These are phyloP conservation scores for Prunus armeniaca DNA, from an alignment of 306 rosid genomes.

Conservation along the genomic window DNA sequence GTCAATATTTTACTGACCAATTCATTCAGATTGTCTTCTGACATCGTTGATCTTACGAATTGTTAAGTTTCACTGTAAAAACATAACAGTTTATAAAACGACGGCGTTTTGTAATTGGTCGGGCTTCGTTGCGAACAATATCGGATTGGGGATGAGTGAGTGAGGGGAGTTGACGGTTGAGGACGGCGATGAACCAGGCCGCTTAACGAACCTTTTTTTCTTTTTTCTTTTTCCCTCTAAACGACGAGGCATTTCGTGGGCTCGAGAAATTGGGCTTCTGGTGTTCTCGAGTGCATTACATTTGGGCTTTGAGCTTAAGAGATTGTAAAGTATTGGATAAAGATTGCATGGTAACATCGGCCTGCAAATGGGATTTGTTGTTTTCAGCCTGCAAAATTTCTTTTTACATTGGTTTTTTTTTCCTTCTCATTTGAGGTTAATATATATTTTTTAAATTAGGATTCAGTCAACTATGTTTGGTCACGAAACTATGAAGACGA, in stretches of 20 bases:
- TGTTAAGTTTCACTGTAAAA: constrained; percentile 25
- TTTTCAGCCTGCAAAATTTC: no score
- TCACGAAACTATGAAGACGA: no score
- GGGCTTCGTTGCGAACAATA: constrained; percentile 12
- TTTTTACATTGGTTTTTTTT: no score
- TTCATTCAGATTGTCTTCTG: constrained; percentile 39
- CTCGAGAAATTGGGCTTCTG: not conserved
- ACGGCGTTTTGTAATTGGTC: constrained; percentile 16
- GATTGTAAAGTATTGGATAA: no score
- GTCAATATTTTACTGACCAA: constrained; percentile 34
- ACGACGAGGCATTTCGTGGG: not conserved
- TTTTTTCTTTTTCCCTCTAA: not conserved
- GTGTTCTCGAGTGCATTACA: not conserved
- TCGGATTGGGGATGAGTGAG: not conserved
- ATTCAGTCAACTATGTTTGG: no score
- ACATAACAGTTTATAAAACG: not conserved
- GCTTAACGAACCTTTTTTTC: not conserved
- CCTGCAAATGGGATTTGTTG: no score
- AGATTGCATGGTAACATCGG: no score
- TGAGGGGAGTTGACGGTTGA: not conserved
- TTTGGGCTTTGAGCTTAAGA: not conserved
- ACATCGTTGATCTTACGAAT: constrained; percentile 15
- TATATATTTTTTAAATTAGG: no score
- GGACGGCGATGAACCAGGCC: constrained; percentile 15
- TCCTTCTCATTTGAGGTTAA: no score